phyloP scores from a whole-genome alignment of 2,329 filamentous ascomycete genomes.

The Apiospora hydei region DNA sequence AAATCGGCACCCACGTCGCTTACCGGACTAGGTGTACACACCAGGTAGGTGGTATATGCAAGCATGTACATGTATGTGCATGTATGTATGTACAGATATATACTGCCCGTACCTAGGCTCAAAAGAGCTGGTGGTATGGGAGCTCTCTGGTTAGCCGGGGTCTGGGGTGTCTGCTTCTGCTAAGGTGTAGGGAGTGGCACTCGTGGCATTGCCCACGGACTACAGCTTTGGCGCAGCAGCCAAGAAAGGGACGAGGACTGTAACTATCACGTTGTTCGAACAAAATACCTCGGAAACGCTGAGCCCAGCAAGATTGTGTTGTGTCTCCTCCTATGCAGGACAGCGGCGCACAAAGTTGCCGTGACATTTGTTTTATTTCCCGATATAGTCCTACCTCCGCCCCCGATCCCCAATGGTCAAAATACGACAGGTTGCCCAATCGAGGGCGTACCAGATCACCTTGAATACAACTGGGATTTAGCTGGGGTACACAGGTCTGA shows the following conservation, averaged over 20 bases:
- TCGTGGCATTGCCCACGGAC: neutral
- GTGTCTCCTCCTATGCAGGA: neutral
- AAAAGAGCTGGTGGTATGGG: neutral
- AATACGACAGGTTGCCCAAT: conserved; percentile 16
- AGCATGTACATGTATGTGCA: neutral
- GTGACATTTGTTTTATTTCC: conserved; percentile 18
- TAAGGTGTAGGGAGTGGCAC: neutral
- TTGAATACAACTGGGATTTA: neutral
- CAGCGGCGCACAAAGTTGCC: neutral
- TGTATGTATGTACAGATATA: neutral
- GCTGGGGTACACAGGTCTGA: neutral
- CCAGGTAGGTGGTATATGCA: neutral
- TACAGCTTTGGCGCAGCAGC: neutral
- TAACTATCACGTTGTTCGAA: neutral
- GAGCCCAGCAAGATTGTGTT: neutral
- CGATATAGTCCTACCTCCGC: conserved; percentile 18
- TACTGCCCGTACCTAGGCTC: neutral
- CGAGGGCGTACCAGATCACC: neutral
- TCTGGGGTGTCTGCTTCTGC: neutral
- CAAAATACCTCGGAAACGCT: neutral
- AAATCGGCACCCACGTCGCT: neutral
- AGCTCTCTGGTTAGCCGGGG: neutral
- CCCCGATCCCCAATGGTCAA: conserved; percentile 21
- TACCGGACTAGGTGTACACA: neutral
- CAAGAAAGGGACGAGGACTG: neutral